phyloP scores from a whole-genome alignment of 805 yeast species.

The Suhomyces sp. region DNA sequence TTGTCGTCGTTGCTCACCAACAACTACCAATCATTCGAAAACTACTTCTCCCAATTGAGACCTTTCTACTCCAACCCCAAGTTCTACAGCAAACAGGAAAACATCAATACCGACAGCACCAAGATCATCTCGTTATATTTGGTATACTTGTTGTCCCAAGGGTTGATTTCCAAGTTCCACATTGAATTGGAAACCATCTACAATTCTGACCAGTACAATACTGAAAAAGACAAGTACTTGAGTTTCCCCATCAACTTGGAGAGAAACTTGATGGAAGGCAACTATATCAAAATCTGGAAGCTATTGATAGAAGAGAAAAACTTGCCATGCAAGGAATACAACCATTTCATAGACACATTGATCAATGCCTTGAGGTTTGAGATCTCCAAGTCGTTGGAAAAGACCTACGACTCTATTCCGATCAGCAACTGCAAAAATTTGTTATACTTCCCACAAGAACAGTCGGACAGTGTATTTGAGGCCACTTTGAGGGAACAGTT shows the following conservation, averaged over 20 bases:
- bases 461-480: conserved; percentile 32
- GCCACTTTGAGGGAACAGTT: conserved; percentile 29
- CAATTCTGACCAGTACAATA: conserved; percentile 52
- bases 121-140: conserved; percentile 76
- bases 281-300: conserved; percentile 87
- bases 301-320: conserved; percentile 55
- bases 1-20: conserved; percentile 65
- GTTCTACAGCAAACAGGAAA: conserved; percentile 38
- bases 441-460: conserved; percentile 59
- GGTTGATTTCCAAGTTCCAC: conserved; percentile 84
- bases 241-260: conserved; percentile 87
- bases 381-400: conserved; percentile 79
- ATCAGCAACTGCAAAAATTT: conserved; percentile 78
- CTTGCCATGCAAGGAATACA: conserved; percentile 72
- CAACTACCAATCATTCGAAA: conserved; percentile 65
- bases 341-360: conserved; percentile 71
- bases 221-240: conserved; percentile 60
- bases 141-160: conserved; percentile 73
- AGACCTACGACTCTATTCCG: conserved; percentile 74
- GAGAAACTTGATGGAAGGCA: conserved; percentile 94
- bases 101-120: conserved; percentile 40
- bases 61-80: conserved; percentile 61
- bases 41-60: conserved; percentile 68
- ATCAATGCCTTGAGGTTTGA: conserved; percentile 79
- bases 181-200: conserved; percentile 77